A percentile compares a stretch with the other conserved stretches of the same genome.
Evolutionary conservation across 495 filamentous ascomycete species (phyloP).

Genomic region (Evernia prunastri): DNA sequence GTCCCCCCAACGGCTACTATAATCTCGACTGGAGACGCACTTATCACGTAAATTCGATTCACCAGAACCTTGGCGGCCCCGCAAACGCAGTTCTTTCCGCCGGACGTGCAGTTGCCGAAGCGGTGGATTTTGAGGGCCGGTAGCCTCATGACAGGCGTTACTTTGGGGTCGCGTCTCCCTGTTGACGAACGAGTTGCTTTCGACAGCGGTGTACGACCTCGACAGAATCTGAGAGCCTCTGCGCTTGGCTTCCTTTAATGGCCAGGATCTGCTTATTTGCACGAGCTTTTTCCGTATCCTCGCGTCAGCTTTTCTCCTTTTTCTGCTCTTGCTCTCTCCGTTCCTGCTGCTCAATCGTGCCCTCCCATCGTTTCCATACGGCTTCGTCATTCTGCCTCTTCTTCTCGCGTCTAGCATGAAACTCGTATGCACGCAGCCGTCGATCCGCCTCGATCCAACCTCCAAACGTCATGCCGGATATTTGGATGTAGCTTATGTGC

Average conservation of each 20-base stretch:
- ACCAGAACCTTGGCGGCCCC: too few species aligned
- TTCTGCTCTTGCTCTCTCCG: constrained; percentile 22
- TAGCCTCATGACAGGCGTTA: too few species aligned
- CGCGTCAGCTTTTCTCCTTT: constrained; percentile 14
- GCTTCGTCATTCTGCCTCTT: constrained; percentile 59
- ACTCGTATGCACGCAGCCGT: constrained; percentile 58
- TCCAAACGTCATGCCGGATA: constrained; percentile 80
- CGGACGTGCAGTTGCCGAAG: too few species aligned
- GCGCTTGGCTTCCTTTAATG: background rate
- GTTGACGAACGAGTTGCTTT: too few species aligned
- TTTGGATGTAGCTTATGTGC: constrained; percentile 64
- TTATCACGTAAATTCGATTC: too few species aligned
- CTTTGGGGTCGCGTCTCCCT: too few species aligned
- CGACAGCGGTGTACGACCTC: too few species aligned
- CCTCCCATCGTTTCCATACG: constrained; percentile 48
- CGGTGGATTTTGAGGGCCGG: too few species aligned
- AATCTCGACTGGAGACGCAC: too few species aligned
- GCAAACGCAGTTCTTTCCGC: too few species aligned
- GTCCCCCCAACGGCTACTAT: too few species aligned
- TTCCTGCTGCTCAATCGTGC: constrained; percentile 27
- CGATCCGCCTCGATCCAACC: constrained; percentile 78
- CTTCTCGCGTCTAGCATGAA: constrained; percentile 44
- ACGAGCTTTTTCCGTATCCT: background rate
- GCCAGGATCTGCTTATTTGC: background rate
- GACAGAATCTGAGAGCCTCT: background rate